These are phyloP conservation scores for Talaromyces piceae DNA, from an alignment of 2,329 filamentous ascomycete species.

Conservation along the genomic window DNA sequence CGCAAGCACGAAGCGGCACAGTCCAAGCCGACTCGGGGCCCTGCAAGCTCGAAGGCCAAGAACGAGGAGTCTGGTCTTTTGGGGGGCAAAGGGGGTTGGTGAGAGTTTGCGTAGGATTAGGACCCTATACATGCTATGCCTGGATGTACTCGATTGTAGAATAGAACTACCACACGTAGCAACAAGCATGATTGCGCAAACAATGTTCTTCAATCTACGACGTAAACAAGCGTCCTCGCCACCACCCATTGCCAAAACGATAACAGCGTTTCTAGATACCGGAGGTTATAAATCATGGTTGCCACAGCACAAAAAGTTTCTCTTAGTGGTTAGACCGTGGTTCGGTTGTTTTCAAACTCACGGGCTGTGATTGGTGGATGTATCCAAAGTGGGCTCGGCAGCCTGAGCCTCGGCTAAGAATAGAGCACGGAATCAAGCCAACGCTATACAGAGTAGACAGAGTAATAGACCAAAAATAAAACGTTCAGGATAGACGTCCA, in stretches of 20 bases:
- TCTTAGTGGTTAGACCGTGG: neutral
- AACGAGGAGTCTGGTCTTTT: constrained; percentile 36
- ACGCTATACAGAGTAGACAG: neutral
- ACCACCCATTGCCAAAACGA: too few relatives aligned
- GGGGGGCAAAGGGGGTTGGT: constrained; percentile 31
- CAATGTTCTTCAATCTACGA: too few relatives aligned
- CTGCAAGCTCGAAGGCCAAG: constrained; percentile 37
- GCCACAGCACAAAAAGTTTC: neutral
- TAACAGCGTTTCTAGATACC: too few relatives aligned
- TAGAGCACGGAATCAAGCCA: neutral
- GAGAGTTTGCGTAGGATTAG: neutral
- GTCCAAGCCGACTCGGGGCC: constrained; percentile 56
- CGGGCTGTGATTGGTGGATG: neutral
- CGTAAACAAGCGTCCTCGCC: neutral
- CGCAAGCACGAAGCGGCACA: constrained; percentile 86
- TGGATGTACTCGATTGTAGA: neutral
- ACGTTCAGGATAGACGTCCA: too few relatives aligned
- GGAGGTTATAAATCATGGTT: neutral
- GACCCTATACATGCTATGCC: too few relatives aligned
- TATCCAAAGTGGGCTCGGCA: neutral
- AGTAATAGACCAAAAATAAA: too few relatives aligned
- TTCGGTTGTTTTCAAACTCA: neutral
- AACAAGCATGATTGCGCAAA: neutral
- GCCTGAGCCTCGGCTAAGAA: neutral
- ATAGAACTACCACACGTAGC: neutral